Evolutionary conservation across 2,329 filamentous ascomycete genomes (phyloP).

Genomic region (Xylaria multiplex): DNA sequence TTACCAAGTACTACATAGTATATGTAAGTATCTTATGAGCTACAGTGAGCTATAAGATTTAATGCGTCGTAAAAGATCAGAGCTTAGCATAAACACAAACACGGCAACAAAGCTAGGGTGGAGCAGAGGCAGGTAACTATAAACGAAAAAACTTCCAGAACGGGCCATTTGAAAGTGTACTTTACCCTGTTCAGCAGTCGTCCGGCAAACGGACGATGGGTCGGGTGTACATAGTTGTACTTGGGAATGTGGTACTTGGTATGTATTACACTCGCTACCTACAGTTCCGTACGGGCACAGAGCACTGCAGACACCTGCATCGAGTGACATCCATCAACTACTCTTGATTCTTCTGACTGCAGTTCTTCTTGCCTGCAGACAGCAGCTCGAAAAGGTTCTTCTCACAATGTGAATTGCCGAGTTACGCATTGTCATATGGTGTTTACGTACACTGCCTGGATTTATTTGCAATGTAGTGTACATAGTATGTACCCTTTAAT

Average conservation of each 20-base stretch:
- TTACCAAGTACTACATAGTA: too few species aligned
- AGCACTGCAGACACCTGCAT: not conserved
- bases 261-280: too few species aligned
- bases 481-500: not conserved
- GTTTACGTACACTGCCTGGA: not conserved
- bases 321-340: constrained; percentile 3
- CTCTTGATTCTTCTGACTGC: not conserved
- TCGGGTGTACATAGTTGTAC: not conserved
- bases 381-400: constrained; percentile 1
- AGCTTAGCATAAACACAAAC: too few species aligned
- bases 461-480: not conserved
- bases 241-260: too few species aligned
- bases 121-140: not conserved
- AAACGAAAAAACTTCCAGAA: constrained; percentile 13
- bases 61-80: too few species aligned
- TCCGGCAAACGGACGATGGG: not conserved
- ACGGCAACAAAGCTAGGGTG: too few species aligned
- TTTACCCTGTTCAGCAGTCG: constrained; percentile 13
- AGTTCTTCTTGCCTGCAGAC: not conserved
- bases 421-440: constrained; percentile 1
- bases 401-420: constrained; percentile 11
- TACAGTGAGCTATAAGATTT: too few species aligned
- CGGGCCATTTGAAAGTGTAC: constrained; percentile 4
- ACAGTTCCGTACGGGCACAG: too few species aligned
- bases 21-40: not conserved